A percentile compares a stretch with the other conserved stretches of the same genome.
Evolutionary conservation across 2,329 filamentous ascomycete genomes (phyloP).

Genomic region (Neurospora crassa): DNA sequence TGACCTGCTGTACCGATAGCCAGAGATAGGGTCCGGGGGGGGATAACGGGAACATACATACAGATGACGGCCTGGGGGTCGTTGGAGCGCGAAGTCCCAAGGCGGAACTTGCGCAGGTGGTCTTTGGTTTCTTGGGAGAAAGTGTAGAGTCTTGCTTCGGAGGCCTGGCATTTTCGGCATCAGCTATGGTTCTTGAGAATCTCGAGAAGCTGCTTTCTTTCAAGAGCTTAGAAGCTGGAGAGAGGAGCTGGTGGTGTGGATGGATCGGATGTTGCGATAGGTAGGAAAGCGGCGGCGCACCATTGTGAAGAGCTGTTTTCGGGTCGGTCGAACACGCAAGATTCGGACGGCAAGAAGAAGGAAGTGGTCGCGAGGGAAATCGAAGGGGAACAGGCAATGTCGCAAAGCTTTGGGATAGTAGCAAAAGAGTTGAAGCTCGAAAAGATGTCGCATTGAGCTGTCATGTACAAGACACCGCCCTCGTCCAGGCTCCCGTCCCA

Average conservation of each 20-base stretch:
- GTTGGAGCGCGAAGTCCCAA: slow-evolving; percentile 79
- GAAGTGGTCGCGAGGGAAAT: not conserved
- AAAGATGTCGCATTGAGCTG: not conserved
- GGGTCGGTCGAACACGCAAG: not conserved
- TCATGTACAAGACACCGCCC: not conserved
- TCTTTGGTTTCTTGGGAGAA: slow-evolving; percentile 87
- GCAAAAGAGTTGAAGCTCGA: not conserved
- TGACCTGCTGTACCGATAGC: no score
- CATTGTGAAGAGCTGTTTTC: not conserved
- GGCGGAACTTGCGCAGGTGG: slow-evolving; percentile 86
- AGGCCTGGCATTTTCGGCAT: slow-evolving; percentile 34
- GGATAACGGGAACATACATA: slow-evolving; percentile 43
- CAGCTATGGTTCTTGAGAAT: not conserved
- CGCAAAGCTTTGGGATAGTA: not conserved
- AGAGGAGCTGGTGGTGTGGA: not conserved
- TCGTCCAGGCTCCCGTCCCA: not conserved
- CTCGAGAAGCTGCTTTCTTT: not conserved
- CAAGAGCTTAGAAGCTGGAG: not conserved
- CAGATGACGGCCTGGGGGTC: slow-evolving; percentile 89
- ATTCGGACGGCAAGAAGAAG: not conserved
- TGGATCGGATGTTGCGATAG: not conserved
- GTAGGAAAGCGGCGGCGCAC: not conserved
- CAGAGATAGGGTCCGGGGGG: no score
- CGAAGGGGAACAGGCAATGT: not conserved
- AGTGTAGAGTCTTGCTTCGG: slow-evolving; percentile 82